Evolutionary conservation across 768 basidiomycete genomes (phyloP).

Genomic region (Mycena leptocephala): DNA sequence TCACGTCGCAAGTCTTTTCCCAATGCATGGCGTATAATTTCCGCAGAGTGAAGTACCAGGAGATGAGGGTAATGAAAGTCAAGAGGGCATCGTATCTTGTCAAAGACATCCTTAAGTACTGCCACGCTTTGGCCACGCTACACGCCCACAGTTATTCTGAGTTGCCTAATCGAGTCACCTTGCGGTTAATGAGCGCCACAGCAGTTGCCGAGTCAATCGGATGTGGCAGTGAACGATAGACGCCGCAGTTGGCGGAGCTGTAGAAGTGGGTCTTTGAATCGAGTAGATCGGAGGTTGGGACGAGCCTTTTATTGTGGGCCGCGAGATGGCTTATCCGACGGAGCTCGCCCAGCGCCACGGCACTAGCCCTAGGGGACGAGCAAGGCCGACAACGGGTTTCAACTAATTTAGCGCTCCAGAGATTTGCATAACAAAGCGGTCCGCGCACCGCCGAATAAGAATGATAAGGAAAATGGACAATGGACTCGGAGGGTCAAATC

Average conservation of each 20-base stretch:
- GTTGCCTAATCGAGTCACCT: slow-evolving; percentile 9
- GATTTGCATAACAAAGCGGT: background rate
- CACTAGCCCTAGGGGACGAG: slow-evolving; percentile 2
- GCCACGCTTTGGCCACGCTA: background rate
- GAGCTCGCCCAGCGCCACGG: slow-evolving; percentile 15
- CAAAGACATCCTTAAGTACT: slow-evolving; percentile 21
- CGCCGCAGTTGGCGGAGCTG: background rate
- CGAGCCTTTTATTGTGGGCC: slow-evolving; percentile 16
- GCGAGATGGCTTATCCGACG: background rate
- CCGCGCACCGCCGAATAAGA: background rate
- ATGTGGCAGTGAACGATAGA: background rate
- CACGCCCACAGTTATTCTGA: background rate
- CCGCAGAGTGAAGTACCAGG: slow-evolving; percentile 23
- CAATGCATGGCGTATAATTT: slow-evolving; percentile 18
- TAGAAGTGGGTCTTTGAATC: background rate
- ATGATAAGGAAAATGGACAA: background rate
- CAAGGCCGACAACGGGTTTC: background rate
- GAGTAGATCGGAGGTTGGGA: background rate
- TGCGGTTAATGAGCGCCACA: background rate
- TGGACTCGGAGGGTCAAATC: background rate
- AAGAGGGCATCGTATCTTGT: slow-evolving; percentile 16
- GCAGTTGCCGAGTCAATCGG: background rate
- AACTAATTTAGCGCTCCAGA: background rate
- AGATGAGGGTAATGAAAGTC: slow-evolving; percentile 17
- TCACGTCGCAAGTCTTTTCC: slow-evolving; percentile 24